Percentiles rank a stretch among this genome's conserved stretches.
Conservation (phyloP, 208 protist genomes). For the Leishmania gerbilli region DNA sequence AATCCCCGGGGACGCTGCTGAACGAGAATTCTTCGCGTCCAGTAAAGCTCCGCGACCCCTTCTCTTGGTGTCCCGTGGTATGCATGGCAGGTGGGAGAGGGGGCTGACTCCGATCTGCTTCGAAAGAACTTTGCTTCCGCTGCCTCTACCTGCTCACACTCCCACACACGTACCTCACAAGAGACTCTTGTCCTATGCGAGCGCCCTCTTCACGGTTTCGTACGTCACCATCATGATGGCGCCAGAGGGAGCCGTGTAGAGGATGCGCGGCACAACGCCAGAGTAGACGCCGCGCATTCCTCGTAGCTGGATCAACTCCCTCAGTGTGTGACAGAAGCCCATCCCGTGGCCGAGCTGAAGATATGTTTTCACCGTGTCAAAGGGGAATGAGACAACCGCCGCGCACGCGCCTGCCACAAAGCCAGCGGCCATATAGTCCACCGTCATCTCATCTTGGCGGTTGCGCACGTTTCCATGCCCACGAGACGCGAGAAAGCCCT, state of each 20-base stretch:
- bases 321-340: conserved; percentile 24
- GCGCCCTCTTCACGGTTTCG: conserved; percentile 76
- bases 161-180: neutral
- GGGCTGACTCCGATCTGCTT: neutral
- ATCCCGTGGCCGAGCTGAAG: conserved; percentile 76
- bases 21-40: neutral
- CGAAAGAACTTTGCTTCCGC: too few species aligned
- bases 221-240: conserved; percentile 95
- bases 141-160: neutral
- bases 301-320: conserved; percentile 37
- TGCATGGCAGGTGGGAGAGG: too few species aligned
- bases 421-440: conserved; percentile 74
- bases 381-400: conserved; percentile 89
- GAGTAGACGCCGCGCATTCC: conserved; percentile 66
- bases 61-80: neutral
- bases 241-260: conserved; percentile 88
- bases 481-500: conserved; percentile 48
- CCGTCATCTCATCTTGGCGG: conserved; percentile 41
- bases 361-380: conserved; percentile 92
- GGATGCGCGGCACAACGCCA: conserved; percentile 82
- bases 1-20: neutral
- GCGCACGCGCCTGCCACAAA: conserved; percentile 83
- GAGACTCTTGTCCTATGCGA: conserved; percentile 22
- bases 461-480: conserved; percentile 47
- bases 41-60: too few species aligned